Evolutionary conservation across 73 alveolate genomes (phyloP).

Genomic region (Breviolum minutum): DNA sequence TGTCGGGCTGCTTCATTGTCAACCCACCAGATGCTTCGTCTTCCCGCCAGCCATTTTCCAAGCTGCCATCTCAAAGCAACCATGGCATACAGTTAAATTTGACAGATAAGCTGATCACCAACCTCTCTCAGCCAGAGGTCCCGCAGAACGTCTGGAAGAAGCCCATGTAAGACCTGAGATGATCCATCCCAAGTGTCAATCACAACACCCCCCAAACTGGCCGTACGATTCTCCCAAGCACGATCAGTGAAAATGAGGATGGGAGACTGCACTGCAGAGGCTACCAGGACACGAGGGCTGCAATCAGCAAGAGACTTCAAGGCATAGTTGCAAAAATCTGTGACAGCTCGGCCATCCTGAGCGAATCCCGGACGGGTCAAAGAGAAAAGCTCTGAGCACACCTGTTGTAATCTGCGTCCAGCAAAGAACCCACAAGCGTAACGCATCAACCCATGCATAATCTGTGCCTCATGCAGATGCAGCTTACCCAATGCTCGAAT

Average conservation of each 20-base stretch:
- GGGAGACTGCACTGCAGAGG: background rate
- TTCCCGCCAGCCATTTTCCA: background rate
- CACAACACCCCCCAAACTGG: background rate
- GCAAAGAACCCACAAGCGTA: constrained; percentile 5
- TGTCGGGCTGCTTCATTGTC: background rate
- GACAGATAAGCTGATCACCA: background rate
- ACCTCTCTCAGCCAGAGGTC: background rate
- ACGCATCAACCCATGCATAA: background rate
- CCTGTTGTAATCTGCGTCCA: background rate
- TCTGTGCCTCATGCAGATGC: background rate
- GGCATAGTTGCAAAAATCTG: background rate
- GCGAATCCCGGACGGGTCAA: background rate
- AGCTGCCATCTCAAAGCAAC: background rate
- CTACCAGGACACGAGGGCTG: background rate
- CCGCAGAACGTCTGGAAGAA: background rate
- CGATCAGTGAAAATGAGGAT: background rate
- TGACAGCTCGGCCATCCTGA: background rate
- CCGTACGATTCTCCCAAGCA: background rate
- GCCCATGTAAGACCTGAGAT: background rate
- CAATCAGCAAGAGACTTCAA: background rate
- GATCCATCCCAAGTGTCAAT: background rate
- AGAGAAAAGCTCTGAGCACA: background rate
- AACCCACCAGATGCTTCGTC: background rate
- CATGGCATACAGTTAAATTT: background rate
- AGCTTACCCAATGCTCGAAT: background rate